A percentile compares a stretch with the other conserved stretches of the same genome.
Evolutionary conservation across 768 basidiomycete genomes (phyloP).

Genomic region (Phallus indusiatus): DNA sequence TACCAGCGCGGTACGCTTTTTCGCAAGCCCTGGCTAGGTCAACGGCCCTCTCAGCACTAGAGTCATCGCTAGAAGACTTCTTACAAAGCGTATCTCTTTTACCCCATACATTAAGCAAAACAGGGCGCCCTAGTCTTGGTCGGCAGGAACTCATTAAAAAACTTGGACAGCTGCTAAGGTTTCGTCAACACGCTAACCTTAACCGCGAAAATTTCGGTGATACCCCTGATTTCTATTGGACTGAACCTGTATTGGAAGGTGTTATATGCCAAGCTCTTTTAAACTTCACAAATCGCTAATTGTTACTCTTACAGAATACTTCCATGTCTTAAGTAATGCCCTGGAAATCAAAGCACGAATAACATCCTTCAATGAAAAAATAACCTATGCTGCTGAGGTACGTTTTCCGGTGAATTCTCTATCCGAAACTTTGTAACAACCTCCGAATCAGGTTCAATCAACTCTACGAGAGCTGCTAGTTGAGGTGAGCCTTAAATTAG

Average conservation of each 20-base stretch:
- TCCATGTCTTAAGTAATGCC: constrained; percentile 76
- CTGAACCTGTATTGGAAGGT: constrained; percentile 86
- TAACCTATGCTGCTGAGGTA: constrained; percentile 80
- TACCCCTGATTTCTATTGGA: constrained; percentile 90
- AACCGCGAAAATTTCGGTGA: constrained; percentile 85
- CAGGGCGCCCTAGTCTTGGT: constrained; percentile 76
- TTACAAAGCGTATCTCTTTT: constrained; percentile 73
- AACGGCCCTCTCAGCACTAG: constrained; percentile 79
- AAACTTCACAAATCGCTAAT: not conserved
- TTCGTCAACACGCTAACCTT: constrained; percentile 86
- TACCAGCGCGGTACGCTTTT: constrained; percentile 83
- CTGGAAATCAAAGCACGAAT: constrained; percentile 81
- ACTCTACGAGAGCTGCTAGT: constrained; percentile 83
- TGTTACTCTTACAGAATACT: constrained; percentile 48
- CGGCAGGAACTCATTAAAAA: constrained; percentile 83
- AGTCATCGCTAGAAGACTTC: constrained; percentile 74
- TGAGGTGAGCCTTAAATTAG: constrained; percentile 40
- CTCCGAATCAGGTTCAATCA: constrained; percentile 57
- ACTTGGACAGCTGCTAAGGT: constrained; percentile 83
- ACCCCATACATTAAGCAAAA: constrained; percentile 65
- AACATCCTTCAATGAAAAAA: constrained; percentile 80
- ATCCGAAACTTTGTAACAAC: not conserved
- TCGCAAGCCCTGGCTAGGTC: constrained; percentile 88
- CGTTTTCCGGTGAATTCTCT: not conserved
- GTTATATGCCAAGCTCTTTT: constrained; percentile 15